Percentiles rank a stretch among this genome's conserved stretches.
phyloP scores from a whole-genome alignment of 257 asterid genomes.

The Catharanthus roseus region DNA sequence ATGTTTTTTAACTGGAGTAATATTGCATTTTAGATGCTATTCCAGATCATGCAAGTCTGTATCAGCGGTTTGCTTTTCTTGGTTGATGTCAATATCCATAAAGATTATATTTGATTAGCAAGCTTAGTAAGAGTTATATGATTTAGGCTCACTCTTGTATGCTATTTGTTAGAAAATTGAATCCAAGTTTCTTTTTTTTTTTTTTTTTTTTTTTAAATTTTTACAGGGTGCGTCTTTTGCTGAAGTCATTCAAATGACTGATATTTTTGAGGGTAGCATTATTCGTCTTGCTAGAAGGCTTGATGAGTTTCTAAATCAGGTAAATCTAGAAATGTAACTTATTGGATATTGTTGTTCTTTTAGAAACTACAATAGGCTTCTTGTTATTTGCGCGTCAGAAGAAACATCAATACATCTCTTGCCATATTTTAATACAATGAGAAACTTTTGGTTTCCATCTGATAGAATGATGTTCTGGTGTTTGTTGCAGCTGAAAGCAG shows the following conservation, averaged over 20 bases:
- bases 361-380: not conserved
- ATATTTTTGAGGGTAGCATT: constrained; percentile 94
- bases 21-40: no score
- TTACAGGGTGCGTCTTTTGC: constrained; percentile 80
- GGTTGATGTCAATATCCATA: no score
- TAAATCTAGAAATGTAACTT: not conserved
- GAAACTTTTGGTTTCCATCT: not conserved
- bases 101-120: no score
- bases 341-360: not conserved
- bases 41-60: no score
- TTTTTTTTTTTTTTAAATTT: no score
- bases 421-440: not conserved
- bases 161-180: not conserved
- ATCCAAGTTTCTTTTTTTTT: not conserved
- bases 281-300: constrained; percentile 85
- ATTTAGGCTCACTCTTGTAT: not conserved
- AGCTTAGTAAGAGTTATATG: no score
- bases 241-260: constrained; percentile 80
- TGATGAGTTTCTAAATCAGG: constrained; percentile 73
- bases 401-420: not conserved
- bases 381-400: constrained; percentile 2
- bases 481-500: constrained; percentile 64
- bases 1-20: no score
- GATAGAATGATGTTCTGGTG: not conserved
- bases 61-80: no score